Conservation (phyloP, 2,329 filamentous ascomycete genomes). For the Exophiala oligosperma region DNA sequence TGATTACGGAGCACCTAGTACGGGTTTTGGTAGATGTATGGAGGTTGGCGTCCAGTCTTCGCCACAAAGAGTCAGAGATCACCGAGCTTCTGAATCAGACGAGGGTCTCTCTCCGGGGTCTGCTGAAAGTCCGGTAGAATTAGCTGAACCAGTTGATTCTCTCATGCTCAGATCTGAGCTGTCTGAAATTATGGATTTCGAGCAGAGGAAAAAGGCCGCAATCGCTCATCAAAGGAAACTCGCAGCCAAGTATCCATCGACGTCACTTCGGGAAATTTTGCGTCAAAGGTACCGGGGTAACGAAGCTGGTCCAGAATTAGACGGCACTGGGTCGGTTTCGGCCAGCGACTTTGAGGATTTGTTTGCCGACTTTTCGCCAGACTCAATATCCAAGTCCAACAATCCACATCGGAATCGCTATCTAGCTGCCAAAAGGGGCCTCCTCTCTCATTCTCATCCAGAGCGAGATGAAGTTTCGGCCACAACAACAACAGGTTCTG, state of each 20-base stretch:
- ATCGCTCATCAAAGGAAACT: conserved; percentile 31
- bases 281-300: neutral
- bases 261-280: conserved; percentile 1
- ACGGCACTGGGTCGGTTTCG: neutral
- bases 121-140: neutral
- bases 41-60: no score
- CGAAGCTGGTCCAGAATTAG: neutral
- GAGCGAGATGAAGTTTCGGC: neutral
- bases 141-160: conserved; percentile 9
- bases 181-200: conserved; percentile 40
- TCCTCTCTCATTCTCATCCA: conserved; percentile 13
- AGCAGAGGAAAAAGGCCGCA: conserved; percentile 38
- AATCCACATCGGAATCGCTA: conserved; percentile 35
- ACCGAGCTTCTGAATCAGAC: no score
- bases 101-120: no score
- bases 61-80: no score
- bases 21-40: conserved; percentile 1
- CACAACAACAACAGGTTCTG: neutral
- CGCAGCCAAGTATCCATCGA: neutral
- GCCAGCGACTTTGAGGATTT: conserved; percentile 5
- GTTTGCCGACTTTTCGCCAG: conserved; percentile 1
- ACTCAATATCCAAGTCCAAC: neutral
- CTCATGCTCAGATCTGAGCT: conserved; percentile 25
- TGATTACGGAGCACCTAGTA: no score
- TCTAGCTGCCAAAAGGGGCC: conserved; percentile 31